A percentile compares a stretch with the other conserved stretches of the same genome.
Evolutionary conservation across 2,329 filamentous ascomycete species (phyloP).

Genomic region (Aspergillus hortae): DNA sequence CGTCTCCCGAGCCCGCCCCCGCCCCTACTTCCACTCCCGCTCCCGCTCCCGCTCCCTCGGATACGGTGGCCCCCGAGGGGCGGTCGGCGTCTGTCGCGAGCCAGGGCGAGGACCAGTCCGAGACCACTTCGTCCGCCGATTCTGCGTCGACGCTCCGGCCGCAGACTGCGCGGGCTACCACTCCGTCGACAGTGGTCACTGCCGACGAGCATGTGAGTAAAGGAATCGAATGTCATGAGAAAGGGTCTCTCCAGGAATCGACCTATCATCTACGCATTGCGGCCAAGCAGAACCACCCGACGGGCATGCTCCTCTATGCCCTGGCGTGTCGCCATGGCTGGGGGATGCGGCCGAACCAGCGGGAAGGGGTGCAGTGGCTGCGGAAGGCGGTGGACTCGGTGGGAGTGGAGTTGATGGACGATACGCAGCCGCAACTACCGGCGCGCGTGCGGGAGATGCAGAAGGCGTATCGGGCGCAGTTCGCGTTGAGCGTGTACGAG

Average conservation of each 20-base stretch:
- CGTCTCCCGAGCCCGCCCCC: slow-evolving; percentile 10
- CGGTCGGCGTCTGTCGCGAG: slow-evolving; percentile 4
- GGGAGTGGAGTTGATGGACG: slow-evolving; percentile 76
- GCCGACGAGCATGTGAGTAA: slow-evolving; percentile 85
- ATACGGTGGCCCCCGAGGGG: slow-evolving; percentile 4
- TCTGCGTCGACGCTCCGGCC: slow-evolving; percentile 62
- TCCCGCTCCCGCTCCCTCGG: slow-evolving; percentile 6
- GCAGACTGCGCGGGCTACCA: slow-evolving; percentile 28
- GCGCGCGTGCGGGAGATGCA: slow-evolving; percentile 61
- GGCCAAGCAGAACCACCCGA: slow-evolving; percentile 78
- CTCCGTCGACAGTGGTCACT: slow-evolving; percentile 27
- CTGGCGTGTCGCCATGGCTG: slow-evolving; percentile 93
- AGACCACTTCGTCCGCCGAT: slow-evolving; percentile 54
- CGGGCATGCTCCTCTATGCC: slow-evolving; percentile 93
- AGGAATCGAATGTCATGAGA: slow-evolving; percentile 85
- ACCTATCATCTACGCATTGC: slow-evolving; percentile 93
- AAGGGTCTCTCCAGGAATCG: slow-evolving; percentile 83
- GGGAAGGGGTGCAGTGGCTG: slow-evolving; percentile 87
- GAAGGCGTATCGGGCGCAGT: slow-evolving; percentile 85
- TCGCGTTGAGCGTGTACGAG: slow-evolving; percentile 93
- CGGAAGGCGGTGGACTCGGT: slow-evolving; percentile 84
- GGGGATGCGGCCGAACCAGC: slow-evolving; percentile 92
- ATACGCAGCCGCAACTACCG: slow-evolving; percentile 51
- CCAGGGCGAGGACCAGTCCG: slow-evolving; percentile 28
- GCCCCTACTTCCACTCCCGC: too few relatives aligned